Base-by-base conservation (phyloP, 2,329 filamentous ascomycete genomes). In the Tricladium varicosporioides region DNA sequence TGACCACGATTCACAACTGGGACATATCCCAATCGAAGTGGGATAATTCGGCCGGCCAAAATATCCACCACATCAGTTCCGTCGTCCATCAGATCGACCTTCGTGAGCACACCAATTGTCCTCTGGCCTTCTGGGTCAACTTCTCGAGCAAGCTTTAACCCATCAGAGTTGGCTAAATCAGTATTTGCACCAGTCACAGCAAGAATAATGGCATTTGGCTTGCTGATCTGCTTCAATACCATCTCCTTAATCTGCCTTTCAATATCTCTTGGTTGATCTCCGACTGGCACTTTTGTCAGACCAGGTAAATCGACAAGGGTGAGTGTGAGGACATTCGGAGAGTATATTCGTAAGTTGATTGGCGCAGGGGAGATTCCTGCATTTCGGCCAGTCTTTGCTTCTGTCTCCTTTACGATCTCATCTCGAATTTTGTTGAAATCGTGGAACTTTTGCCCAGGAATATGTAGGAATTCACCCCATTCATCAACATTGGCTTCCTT, bases 351-450 rank as follows among this genome's bases (percentile, higher is more conserved):
- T 70, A 99, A 81, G 79, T 97, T 97, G 81, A 99, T 99, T 51
- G 94, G 94, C 32, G 91, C 89, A 19, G 94, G 91, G 48, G 93
- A 97, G 75, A 99, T 99, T 74, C 93, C 94, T 51, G 89, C 90
- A 80, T 99, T 99, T 73, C 87, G 87, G 64, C 94, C 94, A 65
- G 96, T 96, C 80, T 99, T 97, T 67, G 89, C 87, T 71, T 97
- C 92, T 45, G 94, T 99, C 78, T 99, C 94, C 69, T 91, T 87
- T 65, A 93, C 89, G 72, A 99, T 99, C 78, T 99, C 94, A 57
- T 97, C 94, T 68, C 94, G 86, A 70, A 99, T 96, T 81, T 97
- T 96, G 80, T 92, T 90, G 79, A 99, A 99, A 78, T 99, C 94
- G 76, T 86, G 86, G 79, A 96, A 97, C 76, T 97, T 97, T 76